Percentiles rank a stretch among this genome's conserved stretches.
These are phyloP conservation scores for Anastatica hierochuntica DNA, from an alignment of 345 rosid genomes.

Conservation along the genomic window DNA sequence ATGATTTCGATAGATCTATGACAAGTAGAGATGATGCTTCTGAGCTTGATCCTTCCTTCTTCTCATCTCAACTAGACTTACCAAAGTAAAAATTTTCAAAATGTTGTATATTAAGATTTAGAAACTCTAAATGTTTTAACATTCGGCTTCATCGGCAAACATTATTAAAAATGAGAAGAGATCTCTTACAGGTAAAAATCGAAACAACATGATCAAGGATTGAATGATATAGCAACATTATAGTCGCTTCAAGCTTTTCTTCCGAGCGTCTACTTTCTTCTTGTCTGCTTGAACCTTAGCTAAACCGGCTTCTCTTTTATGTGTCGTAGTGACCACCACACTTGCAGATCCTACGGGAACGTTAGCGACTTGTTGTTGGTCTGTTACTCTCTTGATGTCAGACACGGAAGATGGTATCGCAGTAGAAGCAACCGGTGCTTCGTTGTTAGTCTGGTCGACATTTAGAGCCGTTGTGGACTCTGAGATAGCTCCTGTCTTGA, in stretches of 20 bases:
- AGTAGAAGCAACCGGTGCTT: slow-evolving; percentile 31
- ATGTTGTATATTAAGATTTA: no score
- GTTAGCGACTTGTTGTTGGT: slow-evolving; percentile 30
- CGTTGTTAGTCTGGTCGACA: slow-evolving; percentile 59
- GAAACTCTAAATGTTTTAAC: no score
- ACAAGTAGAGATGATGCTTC: slow-evolving; percentile 9
- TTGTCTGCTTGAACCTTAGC: slow-evolving; percentile 65
- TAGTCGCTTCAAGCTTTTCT: slow-evolving; percentile 93
- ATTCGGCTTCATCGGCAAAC: slow-evolving; percentile 17
- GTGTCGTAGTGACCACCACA: slow-evolving; percentile 28
- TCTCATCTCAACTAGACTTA: neutral
- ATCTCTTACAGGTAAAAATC: slow-evolving; percentile 19
- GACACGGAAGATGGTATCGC: slow-evolving; percentile 38
- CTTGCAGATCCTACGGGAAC: slow-evolving; percentile 24
- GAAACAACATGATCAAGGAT: no score
- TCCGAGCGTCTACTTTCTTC: slow-evolving; percentile 95
- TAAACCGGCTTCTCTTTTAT: slow-evolving; percentile 55
- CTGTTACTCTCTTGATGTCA: slow-evolving; percentile 50
- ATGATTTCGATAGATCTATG: slow-evolving; percentile 9
- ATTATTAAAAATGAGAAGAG: slow-evolving; percentile 9
- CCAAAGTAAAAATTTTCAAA: no score
- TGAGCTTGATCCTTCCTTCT: slow-evolving; percentile 14
- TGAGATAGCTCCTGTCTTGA: slow-evolving; percentile 78
- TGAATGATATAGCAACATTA: slow-evolving; percentile 23
- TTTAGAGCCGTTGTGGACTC: slow-evolving; percentile 81